Evolutionary conservation across 2,329 filamentous ascomycete species (phyloP).

Genomic region (Trichoderma guizhouense): DNA sequence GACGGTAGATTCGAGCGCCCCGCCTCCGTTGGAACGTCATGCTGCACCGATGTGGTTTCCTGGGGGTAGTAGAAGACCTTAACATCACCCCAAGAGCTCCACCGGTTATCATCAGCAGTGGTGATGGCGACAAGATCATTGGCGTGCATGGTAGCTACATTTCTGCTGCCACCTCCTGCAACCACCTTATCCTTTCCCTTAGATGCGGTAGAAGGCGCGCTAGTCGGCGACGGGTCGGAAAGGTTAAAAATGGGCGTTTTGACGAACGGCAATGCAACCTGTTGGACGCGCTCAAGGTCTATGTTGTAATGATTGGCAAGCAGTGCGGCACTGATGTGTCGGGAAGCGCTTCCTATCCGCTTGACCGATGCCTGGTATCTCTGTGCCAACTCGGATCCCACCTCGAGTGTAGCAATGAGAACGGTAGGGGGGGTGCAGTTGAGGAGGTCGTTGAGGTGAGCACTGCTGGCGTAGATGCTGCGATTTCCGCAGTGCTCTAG

Average conservation of each 20-base stretch:
- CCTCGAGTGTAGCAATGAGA: slow-evolving; percentile 71
- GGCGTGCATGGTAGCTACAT: slow-evolving; percentile 63
- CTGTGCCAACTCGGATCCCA: slow-evolving; percentile 83
- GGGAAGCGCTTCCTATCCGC: slow-evolving; percentile 62
- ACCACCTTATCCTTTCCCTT: slow-evolving; percentile 73
- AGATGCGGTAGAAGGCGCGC: slow-evolving; percentile 51
- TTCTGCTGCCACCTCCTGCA: slow-evolving; percentile 38
- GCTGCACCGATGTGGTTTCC: slow-evolving; percentile 27
- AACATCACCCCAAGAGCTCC: slow-evolving; percentile 78
- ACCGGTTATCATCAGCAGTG: slow-evolving; percentile 55
- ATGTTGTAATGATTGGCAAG: slow-evolving; percentile 83
- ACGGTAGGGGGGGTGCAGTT: slow-evolving; percentile 81
- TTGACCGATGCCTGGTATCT: slow-evolving; percentile 88
- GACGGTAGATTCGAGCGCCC: slow-evolving; percentile 50
- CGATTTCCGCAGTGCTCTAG: slow-evolving; percentile 95
- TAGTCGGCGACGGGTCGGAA: slow-evolving; percentile 49
- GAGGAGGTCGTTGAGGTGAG: slow-evolving; percentile 81
- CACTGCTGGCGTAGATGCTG: slow-evolving; percentile 92
- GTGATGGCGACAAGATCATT: slow-evolving; percentile 79
- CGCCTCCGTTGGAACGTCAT: slow-evolving; percentile 25
- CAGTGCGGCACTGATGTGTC: slow-evolving; percentile 67
- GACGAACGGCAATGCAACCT: slow-evolving; percentile 76
- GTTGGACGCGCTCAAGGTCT: slow-evolving; percentile 75
- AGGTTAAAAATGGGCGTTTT: slow-evolving; percentile 61
- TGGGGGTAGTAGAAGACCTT: slow-evolving; percentile 74